Percentiles rank a stretch among this genome's conserved stretches.
phyloP scores from a whole-genome alignment of 108 stramenopile species.

The Hondaea fermentalgiana region DNA sequence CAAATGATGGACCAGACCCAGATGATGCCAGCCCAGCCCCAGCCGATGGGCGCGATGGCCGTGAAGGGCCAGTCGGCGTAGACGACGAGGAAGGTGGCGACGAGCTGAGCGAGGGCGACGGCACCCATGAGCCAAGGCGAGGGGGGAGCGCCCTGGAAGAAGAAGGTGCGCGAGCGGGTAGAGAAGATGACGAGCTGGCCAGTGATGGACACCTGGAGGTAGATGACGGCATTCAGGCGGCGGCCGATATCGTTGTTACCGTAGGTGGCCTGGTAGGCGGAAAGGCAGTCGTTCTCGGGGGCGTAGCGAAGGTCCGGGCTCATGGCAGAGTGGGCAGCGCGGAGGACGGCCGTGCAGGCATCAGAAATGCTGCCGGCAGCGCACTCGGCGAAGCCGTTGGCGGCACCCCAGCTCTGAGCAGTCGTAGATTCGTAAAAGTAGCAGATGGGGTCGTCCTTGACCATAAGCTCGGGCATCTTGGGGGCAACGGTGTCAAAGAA shows the following conservation, averaged over 20 bases:
- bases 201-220: slow-evolving; percentile 32
- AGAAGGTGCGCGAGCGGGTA: slow-evolving; percentile 23
- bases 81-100: background rate
- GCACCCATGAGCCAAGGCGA: background rate
- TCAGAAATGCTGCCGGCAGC: slow-evolving; percentile 46
- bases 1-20: slow-evolving; percentile 16
- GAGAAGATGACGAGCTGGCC: slow-evolving; percentile 32
- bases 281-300: background rate
- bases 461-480: slow-evolving; percentile 2
- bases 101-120: background rate
- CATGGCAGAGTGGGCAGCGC: slow-evolving; percentile 36
- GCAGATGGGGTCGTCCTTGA: slow-evolving; percentile 50
- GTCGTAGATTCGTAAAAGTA: slow-evolving; percentile 62
- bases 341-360: slow-evolving; percentile 41
- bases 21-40: background rate
- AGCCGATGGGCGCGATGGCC: background rate
- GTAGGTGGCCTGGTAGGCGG: background rate
- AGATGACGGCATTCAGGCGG: slow-evolving; percentile 20
- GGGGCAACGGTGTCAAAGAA: slow-evolving; percentile 21
- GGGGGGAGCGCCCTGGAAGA: background rate
- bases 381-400: slow-evolving; percentile 40
- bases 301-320: background rate
- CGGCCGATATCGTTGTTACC: background rate
- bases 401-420: slow-evolving; percentile 38
- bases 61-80: background rate